Conservation (phyloP, 495 filamentous ascomycete genomes). For the Darksidea phi region DNA sequence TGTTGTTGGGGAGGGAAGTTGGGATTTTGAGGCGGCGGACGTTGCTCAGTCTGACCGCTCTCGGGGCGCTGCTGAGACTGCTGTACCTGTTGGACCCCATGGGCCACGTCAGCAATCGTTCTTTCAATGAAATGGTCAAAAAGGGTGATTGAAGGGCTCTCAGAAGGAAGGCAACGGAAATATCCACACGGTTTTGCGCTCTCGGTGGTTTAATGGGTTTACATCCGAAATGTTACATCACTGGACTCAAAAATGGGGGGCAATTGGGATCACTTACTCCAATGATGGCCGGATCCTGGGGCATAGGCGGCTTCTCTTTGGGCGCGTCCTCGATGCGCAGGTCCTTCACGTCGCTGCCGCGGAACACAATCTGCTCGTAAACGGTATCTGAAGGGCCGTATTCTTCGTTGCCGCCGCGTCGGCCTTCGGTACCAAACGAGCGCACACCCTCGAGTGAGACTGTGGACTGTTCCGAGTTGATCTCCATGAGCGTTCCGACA, state of each 20-base stretch:
- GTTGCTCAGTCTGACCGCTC: slow-evolving; percentile 39
- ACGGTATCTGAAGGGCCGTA: slow-evolving; percentile 75
- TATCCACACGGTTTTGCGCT: slow-evolving; percentile 93
- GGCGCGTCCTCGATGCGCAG: slow-evolving; percentile 82
- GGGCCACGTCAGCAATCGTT: slow-evolving; percentile 12
- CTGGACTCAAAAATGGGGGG: slow-evolving; percentile 31
- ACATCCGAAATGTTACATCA: slow-evolving; percentile 90
- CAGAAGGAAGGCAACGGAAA: slow-evolving; percentile 99
- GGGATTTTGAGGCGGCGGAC: slow-evolving; percentile 38
- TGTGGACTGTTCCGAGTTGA: slow-evolving; percentile 94
- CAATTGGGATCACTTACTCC: slow-evolving; percentile 69
- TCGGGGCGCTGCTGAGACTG: slow-evolving; percentile 28
- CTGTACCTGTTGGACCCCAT: slow-evolving; percentile 33
- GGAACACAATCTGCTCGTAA: slow-evolving; percentile 99
- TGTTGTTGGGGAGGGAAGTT: slow-evolving; percentile 36
- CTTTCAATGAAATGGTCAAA: neutral
- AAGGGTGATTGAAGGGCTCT: slow-evolving; percentile 37
- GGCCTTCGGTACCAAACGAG: slow-evolving; percentile 90
- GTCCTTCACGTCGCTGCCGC: slow-evolving; percentile 98
- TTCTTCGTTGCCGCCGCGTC: slow-evolving; percentile 75
- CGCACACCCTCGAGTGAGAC: slow-evolving; percentile 94
- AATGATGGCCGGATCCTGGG: slow-evolving; percentile 94
- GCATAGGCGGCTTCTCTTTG: slow-evolving; percentile 75
- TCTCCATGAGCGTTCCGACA: slow-evolving; percentile 92
- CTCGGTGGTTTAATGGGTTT: slow-evolving; percentile 67